phyloP scores from a whole-genome alignment of 768 basidiomycete species.

The Auricularia cornea region DNA sequence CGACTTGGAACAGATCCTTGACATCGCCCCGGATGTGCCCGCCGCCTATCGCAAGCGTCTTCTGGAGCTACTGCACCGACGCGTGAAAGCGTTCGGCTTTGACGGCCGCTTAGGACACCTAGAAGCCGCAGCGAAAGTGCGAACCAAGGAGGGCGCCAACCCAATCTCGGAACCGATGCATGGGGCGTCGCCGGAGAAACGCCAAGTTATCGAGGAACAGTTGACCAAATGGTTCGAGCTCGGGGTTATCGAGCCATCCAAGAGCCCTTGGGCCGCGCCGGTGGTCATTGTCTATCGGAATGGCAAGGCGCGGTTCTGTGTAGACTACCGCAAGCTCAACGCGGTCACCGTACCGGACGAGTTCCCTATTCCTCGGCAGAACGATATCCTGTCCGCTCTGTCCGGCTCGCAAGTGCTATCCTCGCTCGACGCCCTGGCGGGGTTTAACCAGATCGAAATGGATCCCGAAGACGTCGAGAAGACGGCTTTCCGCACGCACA shows the following conservation, averaged over 20 bases:
- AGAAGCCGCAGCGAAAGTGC: constrained; percentile 17
- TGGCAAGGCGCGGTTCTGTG: constrained; percentile 27
- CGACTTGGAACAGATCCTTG: constrained; percentile 8
- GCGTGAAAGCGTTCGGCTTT: constrained; percentile 22
- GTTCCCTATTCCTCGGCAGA: too few relatives aligned
- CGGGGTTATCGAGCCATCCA: constrained; percentile 33
- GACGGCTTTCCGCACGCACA: constrained; percentile 31
- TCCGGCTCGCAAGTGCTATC: constrained; percentile 25
- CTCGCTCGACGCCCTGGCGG: constrained; percentile 28
- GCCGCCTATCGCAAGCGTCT: constrained; percentile 3
- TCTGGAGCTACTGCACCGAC: constrained; percentile 10
- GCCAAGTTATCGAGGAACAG: constrained; percentile 22
- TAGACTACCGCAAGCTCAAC: constrained; percentile 27
- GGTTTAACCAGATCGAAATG: constrained; percentile 34
- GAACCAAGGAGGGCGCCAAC: constrained; percentile 15
- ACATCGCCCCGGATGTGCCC: constrained; percentile 15
- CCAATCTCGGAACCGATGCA: constrained; percentile 18
- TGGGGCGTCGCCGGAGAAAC: constrained; percentile 14
- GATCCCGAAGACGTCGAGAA: constrained; percentile 20
- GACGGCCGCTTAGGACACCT: constrained; percentile 24
- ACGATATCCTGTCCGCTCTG: constrained; percentile 20
- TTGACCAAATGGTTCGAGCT: constrained; percentile 24
- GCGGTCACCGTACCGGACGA: too few relatives aligned
- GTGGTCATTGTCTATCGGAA: constrained; percentile 29
- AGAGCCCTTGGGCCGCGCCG: constrained; percentile 30